Base-by-base conservation (phyloP, 1,139 yeast species). In the Geotrichum phurueaensis region DNA sequence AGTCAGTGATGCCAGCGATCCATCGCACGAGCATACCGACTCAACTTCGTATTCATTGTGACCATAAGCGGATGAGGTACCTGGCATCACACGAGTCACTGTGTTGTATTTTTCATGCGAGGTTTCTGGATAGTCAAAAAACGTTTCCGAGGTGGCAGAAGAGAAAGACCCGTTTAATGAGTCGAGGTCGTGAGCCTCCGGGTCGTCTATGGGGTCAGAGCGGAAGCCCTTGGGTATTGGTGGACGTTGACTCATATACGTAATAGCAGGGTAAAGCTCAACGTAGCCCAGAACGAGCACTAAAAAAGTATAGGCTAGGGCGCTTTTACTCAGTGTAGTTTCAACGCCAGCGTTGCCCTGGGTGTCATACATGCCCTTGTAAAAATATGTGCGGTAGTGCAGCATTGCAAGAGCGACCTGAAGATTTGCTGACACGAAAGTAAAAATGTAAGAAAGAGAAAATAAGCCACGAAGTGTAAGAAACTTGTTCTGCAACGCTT, bases 211-310 rank as follows among this genome's bases (percentile, higher is more conserved):
- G 20, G 50, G 52, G 15, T 49, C 53, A 6, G 31, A 13, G 18
- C 39, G 45, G 9, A 49, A 31, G 18, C 57, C 50, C 36, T 58
- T 58, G 10, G 33, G 33, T 1, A 22, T 20, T 18, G 43, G 12
- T 18, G 60, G 60, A n/a, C 57, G 45, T 27, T 52, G 57, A n/a
- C 57, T 53, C 60, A 58, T 58, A 45, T 58, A 58, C 2, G 60
- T 58, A 15, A 58, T 49, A 9, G 60, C 60, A n/a, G 60, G 60
- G 43, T 53, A 58, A 7, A 58, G 54, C 27, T 58, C 60, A 22
- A 58, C 45, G 45, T 53, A 58, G 12, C 54, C 50, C 45, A 53
- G 47, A 20, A 58, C 10, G n/a, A 58, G 47, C 29, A 53, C 49
- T 25, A 53, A 2, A 15, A 27, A 20, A 15, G 50, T 36, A 33